These are phyloP conservation scores for Aspergillus haitiensis DNA, from an alignment of 495 filamentous ascomycete genomes.

Conservation along the genomic window DNA sequence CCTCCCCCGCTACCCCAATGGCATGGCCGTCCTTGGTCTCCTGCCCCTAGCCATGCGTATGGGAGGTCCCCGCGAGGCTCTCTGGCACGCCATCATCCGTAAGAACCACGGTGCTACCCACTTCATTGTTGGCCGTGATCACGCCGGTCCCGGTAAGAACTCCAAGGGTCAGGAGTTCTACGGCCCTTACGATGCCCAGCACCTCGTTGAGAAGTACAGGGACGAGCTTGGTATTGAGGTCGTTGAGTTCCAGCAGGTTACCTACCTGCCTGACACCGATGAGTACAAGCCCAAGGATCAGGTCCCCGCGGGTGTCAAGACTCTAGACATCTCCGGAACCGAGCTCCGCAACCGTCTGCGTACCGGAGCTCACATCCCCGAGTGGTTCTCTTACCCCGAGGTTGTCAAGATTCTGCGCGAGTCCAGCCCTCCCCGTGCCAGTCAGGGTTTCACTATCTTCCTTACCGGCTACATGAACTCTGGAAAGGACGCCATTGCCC, in stretches of 20 bases:
- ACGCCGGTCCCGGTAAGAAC: slow-evolving; percentile 96
- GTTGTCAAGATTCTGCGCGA: slow-evolving; percentile 94
- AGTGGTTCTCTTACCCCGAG: slow-evolving; percentile 99
- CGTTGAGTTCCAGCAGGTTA: slow-evolving; percentile 99
- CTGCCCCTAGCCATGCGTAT: slow-evolving; percentile 97
- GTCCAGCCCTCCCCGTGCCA: slow-evolving; percentile 83
- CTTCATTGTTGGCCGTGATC: slow-evolving; percentile 98
- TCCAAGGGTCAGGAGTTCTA: slow-evolving; percentile 96
- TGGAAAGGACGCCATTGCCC: slow-evolving; percentile 94
- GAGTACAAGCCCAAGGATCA: slow-evolving; percentile 93
- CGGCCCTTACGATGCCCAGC: slow-evolving; percentile 97
- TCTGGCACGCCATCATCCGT: slow-evolving; percentile 99
- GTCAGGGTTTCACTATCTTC: slow-evolving; percentile 98
- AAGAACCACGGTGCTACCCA: slow-evolving; percentile 99
- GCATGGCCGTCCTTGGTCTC: slow-evolving; percentile 97
- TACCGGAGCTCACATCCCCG: slow-evolving; percentile 89
- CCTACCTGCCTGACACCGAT: slow-evolving; percentile 94
- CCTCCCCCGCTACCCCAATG: slow-evolving; percentile 95
- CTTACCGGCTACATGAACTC: slow-evolving; percentile 94
- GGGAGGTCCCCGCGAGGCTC: slow-evolving; percentile 96
- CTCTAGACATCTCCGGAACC: slow-evolving; percentile 94
- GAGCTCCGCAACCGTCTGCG: slow-evolving; percentile 89
- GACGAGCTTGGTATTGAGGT: slow-evolving; percentile 97
- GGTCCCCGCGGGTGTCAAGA: slow-evolving; percentile 78
- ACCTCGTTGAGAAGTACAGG: slow-evolving; percentile 94